Evolutionary conservation across 2,329 filamentous ascomycete species (phyloP).

Genomic region (Cytospora piceae): DNA sequence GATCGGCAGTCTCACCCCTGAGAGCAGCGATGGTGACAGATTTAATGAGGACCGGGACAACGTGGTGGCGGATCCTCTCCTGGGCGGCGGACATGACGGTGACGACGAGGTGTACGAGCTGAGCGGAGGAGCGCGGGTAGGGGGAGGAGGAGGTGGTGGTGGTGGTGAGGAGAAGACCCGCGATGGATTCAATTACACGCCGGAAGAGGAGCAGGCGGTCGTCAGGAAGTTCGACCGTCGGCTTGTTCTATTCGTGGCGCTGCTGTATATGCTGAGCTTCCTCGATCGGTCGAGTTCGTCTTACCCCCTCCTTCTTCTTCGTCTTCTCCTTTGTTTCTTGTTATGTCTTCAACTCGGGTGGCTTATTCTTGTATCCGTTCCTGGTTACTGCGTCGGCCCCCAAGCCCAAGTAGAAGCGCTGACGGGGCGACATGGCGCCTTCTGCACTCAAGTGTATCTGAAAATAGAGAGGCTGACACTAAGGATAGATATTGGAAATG

Average conservation of each 20-base stretch:
- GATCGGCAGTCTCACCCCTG: slow-evolving; percentile 32
- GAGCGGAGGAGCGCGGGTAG: slow-evolving; percentile 20
- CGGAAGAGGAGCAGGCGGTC: slow-evolving; percentile 73
- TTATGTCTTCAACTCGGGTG: slow-evolving; percentile 2
- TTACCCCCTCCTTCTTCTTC: slow-evolving; percentile 31
- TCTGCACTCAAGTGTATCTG: background rate
- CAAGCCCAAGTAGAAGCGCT: background rate
- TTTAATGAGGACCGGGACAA: slow-evolving; percentile 21
- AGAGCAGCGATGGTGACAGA: slow-evolving; percentile 31
- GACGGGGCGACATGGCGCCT: background rate
- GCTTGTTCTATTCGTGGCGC: slow-evolving; percentile 78
- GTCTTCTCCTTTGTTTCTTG: slow-evolving; percentile 29
- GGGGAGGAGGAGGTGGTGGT: background rate
- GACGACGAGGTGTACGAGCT: slow-evolving; percentile 34
- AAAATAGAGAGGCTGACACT: slow-evolving; percentile 1
- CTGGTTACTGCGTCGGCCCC: slow-evolving; percentile 13
- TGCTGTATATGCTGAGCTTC: slow-evolving; percentile 85
- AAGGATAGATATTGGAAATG: slow-evolving; percentile 63
- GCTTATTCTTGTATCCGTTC: background rate
- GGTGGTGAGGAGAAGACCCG: slow-evolving; percentile 18
- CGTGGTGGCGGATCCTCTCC: slow-evolving; percentile 9
- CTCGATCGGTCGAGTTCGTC: slow-evolving; percentile 77
- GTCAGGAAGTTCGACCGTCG: slow-evolving; percentile 75
- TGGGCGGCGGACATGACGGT: slow-evolving; percentile 11
- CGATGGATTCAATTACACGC: slow-evolving; percentile 49